Evolutionary conservation across 176 grass and related monocot species (phyloP), one percentile per base, ranked within the genome.

Genomic region (Elaeis guineensis): DNA sequence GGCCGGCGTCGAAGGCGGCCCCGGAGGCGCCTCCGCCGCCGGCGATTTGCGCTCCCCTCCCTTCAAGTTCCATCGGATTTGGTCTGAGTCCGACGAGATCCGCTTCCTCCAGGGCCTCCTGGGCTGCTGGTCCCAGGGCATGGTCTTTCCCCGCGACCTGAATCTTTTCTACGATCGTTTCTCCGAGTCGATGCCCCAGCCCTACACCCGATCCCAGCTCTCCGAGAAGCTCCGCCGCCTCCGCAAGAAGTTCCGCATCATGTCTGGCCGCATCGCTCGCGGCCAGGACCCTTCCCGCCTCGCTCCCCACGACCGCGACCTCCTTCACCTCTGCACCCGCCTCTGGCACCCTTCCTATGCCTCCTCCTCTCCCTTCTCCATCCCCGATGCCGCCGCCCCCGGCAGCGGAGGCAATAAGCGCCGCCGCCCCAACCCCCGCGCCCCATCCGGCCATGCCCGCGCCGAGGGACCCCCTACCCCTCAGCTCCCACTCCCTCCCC

Each of bases 81-180:
- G 89, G 80, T 78, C 83, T 49, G 89, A 84, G 55, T 79, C 89
- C 59, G 89, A 93, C 70, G 77, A 80, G 66, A 73, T 73, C 59
- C 70, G 59, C 15, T 73, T 73, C 59, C 70, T 73, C 17, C 93
- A 98, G 71, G 93, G 93, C 21, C 81, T 98, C 51, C 68, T 92
- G 16, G 90, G 89, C 49, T 76, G 63, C 54, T 66, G 62, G 61
- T 73, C 70, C 12, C 59, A 63, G 70, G 70, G 70, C 14, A 19
- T 73, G 18, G 70, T 73, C 16, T 73, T 63, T 4, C 93, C 93
- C 32, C 87, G 93, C 32, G 93, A 98, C 53, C 78, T 98, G 35
- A 98, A 98, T 55, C 69, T 89, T n/a, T 98, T 98, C 63, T 92
- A 92, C 62, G 93, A 98, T 66, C 87, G 83, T 57, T 98, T 98